These are phyloP conservation scores for Rhizopogon roseolus DNA, from an alignment of 768 basidiomycete genomes.

Conservation along the genomic window DNA sequence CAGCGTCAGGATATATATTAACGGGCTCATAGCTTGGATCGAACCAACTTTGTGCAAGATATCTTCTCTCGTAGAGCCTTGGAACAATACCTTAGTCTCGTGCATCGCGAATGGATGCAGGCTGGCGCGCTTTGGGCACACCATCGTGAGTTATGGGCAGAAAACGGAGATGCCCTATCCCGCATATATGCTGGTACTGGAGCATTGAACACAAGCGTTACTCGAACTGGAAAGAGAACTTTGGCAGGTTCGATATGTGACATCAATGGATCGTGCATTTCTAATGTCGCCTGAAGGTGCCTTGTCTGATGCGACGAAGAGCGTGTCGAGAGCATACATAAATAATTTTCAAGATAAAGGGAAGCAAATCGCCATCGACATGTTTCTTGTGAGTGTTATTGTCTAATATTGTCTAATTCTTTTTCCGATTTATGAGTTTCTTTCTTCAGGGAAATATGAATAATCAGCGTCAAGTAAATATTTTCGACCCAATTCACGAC, in stretches of 20 bases:
- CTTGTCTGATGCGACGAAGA: slow-evolving; percentile 94
- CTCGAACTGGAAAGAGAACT: slow-evolving; percentile 90
- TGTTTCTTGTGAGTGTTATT: slow-evolving; percentile 69
- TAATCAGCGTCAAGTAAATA: slow-evolving; percentile 80
- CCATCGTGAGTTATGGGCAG: slow-evolving; percentile 95
- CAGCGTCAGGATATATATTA: slow-evolving; percentile 1
- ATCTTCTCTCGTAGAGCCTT: slow-evolving; percentile 81
- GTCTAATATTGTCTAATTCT: background rate
- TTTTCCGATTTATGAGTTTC: slow-evolving; percentile 4
- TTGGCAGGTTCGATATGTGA: slow-evolving; percentile 56
- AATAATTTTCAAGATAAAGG: slow-evolving; percentile 96
- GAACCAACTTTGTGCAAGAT: slow-evolving; percentile 97
- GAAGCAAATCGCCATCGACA: slow-evolving; percentile 93
- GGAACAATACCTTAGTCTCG: slow-evolving; percentile 76
- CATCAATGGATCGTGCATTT: background rate
- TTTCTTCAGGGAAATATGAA: slow-evolving; percentile 82
- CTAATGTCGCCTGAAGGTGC: slow-evolving; percentile 48
- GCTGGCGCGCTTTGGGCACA: slow-evolving; percentile 72
- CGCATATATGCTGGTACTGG: slow-evolving; percentile 93
- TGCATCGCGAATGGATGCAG: slow-evolving; percentile 72
- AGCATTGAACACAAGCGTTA: slow-evolving; percentile 94
- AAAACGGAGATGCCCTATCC: slow-evolving; percentile 90
- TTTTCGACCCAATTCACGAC: slow-evolving; percentile 93
- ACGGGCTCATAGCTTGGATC: slow-evolving; percentile 63
- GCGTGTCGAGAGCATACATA: slow-evolving; percentile 92